These are phyloP conservation scores for Amaranthus hypochondriacus DNA, from an alignment of 148 eudicot species.

Conservation along the genomic window DNA sequence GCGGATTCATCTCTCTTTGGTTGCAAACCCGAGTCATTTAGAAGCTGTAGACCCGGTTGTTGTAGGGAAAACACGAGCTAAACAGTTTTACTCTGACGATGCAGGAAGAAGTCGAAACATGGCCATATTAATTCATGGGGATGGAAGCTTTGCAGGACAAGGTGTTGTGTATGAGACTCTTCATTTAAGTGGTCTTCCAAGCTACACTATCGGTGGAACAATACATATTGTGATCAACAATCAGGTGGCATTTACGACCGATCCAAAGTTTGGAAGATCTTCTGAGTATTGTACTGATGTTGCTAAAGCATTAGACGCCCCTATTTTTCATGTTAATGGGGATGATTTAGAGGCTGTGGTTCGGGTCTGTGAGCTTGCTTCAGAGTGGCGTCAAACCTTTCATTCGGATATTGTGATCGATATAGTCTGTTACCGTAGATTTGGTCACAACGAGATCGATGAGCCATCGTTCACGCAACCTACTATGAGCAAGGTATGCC, in stretches of 20 bases:
- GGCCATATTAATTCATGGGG: slow-evolving; percentile 83
- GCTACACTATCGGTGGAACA: slow-evolving; percentile 87
- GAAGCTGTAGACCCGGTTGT: slow-evolving; percentile 96
- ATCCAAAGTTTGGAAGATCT: slow-evolving; percentile 81
- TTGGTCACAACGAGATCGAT: slow-evolving; percentile 93
- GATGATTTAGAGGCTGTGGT: slow-evolving; percentile 94
- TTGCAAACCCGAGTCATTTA: slow-evolving; percentile 91
- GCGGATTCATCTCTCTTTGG: slow-evolving; percentile 83
- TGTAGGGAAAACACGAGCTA: slow-evolving; percentile 89
- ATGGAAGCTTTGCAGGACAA: slow-evolving; percentile 97
- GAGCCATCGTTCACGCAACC: slow-evolving; percentile 97
- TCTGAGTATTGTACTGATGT: slow-evolving; percentile 95
- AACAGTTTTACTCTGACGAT: slow-evolving; percentile 74
- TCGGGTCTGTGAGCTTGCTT: slow-evolving; percentile 93
- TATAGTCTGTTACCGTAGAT: slow-evolving; percentile 83
- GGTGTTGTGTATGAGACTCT: slow-evolving; percentile 94
- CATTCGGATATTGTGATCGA: slow-evolving; percentile 95
- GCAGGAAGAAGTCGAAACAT: slow-evolving; percentile 66
- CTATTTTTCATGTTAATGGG: slow-evolving; percentile 92
- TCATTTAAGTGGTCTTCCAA: slow-evolving; percentile 92
- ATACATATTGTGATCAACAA: slow-evolving; percentile 90
- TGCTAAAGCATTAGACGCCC: slow-evolving; percentile 41
- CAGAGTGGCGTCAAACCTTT: slow-evolving; percentile 96
- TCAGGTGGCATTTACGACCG: slow-evolving; percentile 92
- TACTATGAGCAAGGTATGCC: slow-evolving; percentile 70